Percentiles rank a stretch among this genome's conserved stretches.
phyloP scores from a whole-genome alignment of 495 filamentous ascomycete genomes.

The Aspergillus ellipticus region DNA sequence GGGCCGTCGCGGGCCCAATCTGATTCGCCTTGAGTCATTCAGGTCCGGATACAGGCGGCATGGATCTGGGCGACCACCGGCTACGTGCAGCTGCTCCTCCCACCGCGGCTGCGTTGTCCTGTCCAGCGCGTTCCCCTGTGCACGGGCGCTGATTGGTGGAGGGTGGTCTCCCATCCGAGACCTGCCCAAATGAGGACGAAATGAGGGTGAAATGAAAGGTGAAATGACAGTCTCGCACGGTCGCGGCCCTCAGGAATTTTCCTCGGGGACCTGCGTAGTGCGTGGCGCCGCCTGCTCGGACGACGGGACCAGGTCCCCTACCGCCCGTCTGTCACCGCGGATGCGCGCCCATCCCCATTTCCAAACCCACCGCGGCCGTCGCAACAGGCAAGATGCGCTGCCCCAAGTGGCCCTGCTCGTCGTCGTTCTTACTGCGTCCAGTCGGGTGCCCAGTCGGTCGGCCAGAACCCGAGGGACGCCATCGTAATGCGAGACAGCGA shows the following conservation, averaged over 20 bases:
- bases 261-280: constrained; percentile 5
- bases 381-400: not conserved
- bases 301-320: not conserved
- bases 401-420: not conserved
- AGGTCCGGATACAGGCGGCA: constrained; percentile 6
- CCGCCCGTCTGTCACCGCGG: constrained; percentile 13
- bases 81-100: not conserved
- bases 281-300: constrained; percentile 4
- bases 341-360: constrained; percentile 9
- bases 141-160: constrained; percentile 16
- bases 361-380: constrained; percentile 6
- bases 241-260: too few relatives aligned
- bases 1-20: not conserved
- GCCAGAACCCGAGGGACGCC: not conserved
- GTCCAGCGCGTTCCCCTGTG: constrained; percentile 1
- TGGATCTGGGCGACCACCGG: not conserved
- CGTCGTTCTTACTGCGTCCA: too few relatives aligned
- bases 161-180: constrained; percentile 1
- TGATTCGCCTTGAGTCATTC: not conserved
- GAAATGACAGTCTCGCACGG: constrained; percentile 7
- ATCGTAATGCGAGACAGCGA: constrained; percentile 1
- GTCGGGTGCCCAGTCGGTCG: too few relatives aligned
- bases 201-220: too few relatives aligned
- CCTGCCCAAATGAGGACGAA: not conserved
- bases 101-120: not conserved